Evolutionary conservation across 495 filamentous ascomycete species (phyloP).

Genomic region (Pyrenula massariospora): DNA sequence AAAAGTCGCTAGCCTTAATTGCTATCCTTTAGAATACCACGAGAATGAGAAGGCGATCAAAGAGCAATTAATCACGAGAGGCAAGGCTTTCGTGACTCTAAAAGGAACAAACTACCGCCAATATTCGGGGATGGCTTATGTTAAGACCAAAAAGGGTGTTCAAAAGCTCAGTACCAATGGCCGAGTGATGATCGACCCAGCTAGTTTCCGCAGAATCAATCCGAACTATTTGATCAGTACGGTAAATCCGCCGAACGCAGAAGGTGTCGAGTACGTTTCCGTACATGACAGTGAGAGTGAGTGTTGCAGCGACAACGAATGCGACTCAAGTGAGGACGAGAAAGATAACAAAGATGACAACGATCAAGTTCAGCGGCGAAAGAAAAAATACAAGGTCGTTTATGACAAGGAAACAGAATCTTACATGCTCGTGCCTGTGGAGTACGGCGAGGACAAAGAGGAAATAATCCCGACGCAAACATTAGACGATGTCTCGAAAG

Average conservation of each 20-base stretch:
- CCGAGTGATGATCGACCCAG: slow-evolving; percentile 84
- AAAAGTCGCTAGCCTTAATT: slow-evolving; percentile 67
- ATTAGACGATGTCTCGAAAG: slow-evolving; percentile 39
- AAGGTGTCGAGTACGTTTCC: slow-evolving; percentile 49
- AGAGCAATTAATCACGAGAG: slow-evolving; percentile 65
- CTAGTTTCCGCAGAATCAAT: slow-evolving; percentile 75
- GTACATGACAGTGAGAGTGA: slow-evolving; percentile 32
- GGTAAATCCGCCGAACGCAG: slow-evolving; percentile 58
- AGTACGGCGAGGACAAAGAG: slow-evolving; percentile 47
- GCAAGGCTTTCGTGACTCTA: slow-evolving; percentile 71
- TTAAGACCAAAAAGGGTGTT: slow-evolving; percentile 68
- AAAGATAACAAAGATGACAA: slow-evolving; percentile 7
- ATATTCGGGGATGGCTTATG: slow-evolving; percentile 47
- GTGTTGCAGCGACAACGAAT: slow-evolving; percentile 20
- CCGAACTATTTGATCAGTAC: slow-evolving; percentile 79
- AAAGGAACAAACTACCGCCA: slow-evolving; percentile 74
- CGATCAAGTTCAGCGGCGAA: slow-evolving; percentile 27
- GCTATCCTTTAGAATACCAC: slow-evolving; percentile 77
- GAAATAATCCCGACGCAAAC: slow-evolving; percentile 54
- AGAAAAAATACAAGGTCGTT: slow-evolving; percentile 16
- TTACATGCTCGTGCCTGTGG: slow-evolving; percentile 42
- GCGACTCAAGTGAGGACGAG: slow-evolving; percentile 39
- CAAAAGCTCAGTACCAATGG: slow-evolving; percentile 85
- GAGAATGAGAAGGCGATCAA: slow-evolving; percentile 56
- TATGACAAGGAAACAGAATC: slow-evolving; percentile 46